Evolutionary conservation across 2,329 filamentous ascomycete genomes (phyloP), one percentile per base, ranked within the genome.

Genomic region (Chaetomium strumarium): DNA sequence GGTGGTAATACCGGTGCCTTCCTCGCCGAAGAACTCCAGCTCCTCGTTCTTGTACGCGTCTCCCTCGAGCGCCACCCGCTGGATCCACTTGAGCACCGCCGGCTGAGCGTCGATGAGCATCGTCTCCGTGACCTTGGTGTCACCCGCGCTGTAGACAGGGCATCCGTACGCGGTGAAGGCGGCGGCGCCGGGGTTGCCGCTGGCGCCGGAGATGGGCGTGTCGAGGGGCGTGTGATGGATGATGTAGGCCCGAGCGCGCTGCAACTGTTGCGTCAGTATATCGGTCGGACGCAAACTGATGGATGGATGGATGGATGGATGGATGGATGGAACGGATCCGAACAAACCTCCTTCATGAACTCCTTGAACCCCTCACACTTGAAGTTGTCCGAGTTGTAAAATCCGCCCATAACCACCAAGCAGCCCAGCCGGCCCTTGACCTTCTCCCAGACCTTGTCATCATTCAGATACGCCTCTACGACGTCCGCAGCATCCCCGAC

Each of bases 111-210:
- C 59, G n/a, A 85, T 72, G 48, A 91, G 75, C 55, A 88, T 77
- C 36, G 74, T 72, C 66, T 95, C 88, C 8, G 71, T 70, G 62
- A 81, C 74, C 33, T 74, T 64, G 1, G 68, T 80, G 56, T 86
- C 81, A 3, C 85, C 85, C 1, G 84, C 79, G n/a, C 85, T 84
- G 67, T 85, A 86, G 56, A 83, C 77, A 5, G 86, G 85, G 58
- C 81, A 86, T 5, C 85, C 85, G 40, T 78, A 72, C 11, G 67
- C 59, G 0, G 72, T 72, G 62, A 75, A 71, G 36, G 64, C 60
- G 1, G 57, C 52, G 2, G 70, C 68, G 13, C 66, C 59, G 0
- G 68, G 64, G 59, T 79, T 80, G 10, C 78, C 76, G 1, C 72
- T 63, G 1, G 78, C 71, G 0, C 78, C 77, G 0, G 77, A 70